Conservation (phyloP, 345 rosid genomes). For the Populus simonii region DNA sequence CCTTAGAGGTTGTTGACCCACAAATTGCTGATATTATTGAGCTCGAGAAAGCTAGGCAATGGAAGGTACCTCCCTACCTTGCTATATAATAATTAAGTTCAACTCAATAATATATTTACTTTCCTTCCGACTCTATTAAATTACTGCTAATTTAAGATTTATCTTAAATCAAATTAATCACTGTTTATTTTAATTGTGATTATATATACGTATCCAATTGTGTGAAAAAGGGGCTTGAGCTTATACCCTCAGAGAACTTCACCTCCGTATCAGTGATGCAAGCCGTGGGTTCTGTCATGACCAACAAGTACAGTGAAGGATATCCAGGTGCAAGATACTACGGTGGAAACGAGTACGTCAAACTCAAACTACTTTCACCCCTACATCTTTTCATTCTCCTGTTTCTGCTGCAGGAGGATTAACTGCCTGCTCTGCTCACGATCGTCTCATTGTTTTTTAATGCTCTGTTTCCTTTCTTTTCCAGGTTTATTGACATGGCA, state of each 20-base stretch:
- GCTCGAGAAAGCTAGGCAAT: conserved; percentile 94
- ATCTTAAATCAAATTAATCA: background rate
- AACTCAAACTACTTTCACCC: background rate
- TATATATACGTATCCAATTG: background rate
- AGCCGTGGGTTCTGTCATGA: conserved; percentile 99
- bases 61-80: conserved; percentile 60
- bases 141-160: background rate
- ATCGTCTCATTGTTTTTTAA: background rate
- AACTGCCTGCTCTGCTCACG: background rate
- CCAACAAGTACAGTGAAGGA: conserved; percentile 99
- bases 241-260: conserved; percentile 97
- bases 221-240: conserved; percentile 73
- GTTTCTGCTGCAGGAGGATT: background rate
- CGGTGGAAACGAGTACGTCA: conserved; percentile 96
- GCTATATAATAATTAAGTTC: background rate
- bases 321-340: conserved; percentile 99
- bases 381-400: background rate
- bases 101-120: background rate
- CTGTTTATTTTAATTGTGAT: background rate
- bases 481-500: conserved; percentile 97
- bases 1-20: conserved; percentile 88
- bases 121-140: background rate
- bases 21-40: conserved; percentile 94
- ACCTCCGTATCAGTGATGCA: conserved; percentile 98
- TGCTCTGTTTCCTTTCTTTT: conserved; percentile 16